These are phyloP conservation scores for Cladobotryum mycophilum DNA, from an alignment of 2,329 filamentous ascomycete genomes.

Conservation along the genomic window DNA sequence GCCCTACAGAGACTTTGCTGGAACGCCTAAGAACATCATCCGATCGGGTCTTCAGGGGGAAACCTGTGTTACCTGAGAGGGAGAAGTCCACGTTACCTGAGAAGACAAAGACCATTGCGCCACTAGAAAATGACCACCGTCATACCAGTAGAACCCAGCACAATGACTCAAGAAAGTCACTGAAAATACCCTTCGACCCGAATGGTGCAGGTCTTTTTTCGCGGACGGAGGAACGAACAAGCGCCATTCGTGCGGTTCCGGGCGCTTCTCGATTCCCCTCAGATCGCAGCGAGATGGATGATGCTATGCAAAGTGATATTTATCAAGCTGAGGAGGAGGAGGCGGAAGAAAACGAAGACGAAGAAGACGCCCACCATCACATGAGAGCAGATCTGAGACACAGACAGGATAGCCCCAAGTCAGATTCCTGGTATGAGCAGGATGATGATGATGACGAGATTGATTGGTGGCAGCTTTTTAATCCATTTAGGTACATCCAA, in stretches of 20 bases:
- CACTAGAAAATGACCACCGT: neutral
- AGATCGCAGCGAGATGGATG: slow-evolving; percentile 18
- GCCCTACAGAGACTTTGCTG: neutral
- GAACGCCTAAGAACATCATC: no score
- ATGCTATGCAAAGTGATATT: slow-evolving; percentile 19
- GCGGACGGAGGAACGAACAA: neutral
- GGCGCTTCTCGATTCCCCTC: slow-evolving; percentile 3
- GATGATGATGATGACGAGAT: slow-evolving; percentile 3
- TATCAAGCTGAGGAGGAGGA: slow-evolving; percentile 3
- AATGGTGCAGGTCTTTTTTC: neutral
- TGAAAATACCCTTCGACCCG: neutral
- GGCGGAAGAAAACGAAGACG: neutral
- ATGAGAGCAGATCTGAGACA: neutral
- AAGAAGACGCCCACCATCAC: slow-evolving; percentile 8
- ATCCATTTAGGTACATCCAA: slow-evolving; percentile 27
- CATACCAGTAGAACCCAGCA: neutral
- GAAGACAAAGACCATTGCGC: no score
- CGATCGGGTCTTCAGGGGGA: no score
- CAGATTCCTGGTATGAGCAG: slow-evolving; percentile 12
- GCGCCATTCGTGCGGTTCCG: no score
- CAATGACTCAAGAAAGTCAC: neutral
- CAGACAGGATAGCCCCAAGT: slow-evolving; percentile 2
- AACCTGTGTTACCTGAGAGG: no score
- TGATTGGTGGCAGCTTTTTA: slow-evolving; percentile 22
- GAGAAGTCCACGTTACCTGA: no score